A percentile compares a stretch with the other conserved stretches of the same genome.
Evolutionary conservation across 2,329 filamentous ascomycete species (phyloP).

Genomic region (Fusarium sp.): DNA sequence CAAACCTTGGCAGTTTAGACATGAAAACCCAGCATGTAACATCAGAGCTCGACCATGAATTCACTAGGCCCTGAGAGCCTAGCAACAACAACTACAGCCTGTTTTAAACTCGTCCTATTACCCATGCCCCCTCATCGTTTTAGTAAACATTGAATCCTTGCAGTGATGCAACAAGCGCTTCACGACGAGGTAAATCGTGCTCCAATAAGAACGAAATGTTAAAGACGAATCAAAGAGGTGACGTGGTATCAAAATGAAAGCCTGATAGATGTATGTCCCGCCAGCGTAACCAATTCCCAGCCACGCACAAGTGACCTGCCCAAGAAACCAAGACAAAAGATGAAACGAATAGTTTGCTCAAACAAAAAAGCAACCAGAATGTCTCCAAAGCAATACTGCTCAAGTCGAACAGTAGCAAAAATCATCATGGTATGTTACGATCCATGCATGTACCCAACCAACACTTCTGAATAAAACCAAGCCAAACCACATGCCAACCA

Average conservation of each 20-base stretch:
- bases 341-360: conserved; percentile 38
- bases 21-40: background rate
- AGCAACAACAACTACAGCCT: background rate
- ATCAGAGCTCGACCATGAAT: background rate
- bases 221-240: conserved; percentile 41
- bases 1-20: background rate
- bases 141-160: background rate
- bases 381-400: conserved; percentile 29
- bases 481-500: conserved; percentile 15
- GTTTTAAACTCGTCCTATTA: background rate
- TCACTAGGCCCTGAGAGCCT: background rate
- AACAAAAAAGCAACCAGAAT: conserved; percentile 25
- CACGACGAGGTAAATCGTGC: conserved; percentile 3
- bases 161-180: conserved; percentile 4
- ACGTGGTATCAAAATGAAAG: conserved; percentile 48
- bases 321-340: conserved; percentile 29
- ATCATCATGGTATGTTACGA: conserved; percentile 35
- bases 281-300: conserved; percentile 36
- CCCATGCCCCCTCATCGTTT: background rate
- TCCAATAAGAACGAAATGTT: conserved; percentile 21
- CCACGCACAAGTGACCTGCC: conserved; percentile 38
- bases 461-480: conserved; percentile 13
- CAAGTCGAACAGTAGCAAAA: conserved; percentile 25
- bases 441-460: conserved; percentile 32
- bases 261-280: conserved; percentile 44